These are phyloP conservation scores for Xylaria palmicola DNA, from an alignment of 495 filamentous ascomycete genomes.

Conservation along the genomic window DNA sequence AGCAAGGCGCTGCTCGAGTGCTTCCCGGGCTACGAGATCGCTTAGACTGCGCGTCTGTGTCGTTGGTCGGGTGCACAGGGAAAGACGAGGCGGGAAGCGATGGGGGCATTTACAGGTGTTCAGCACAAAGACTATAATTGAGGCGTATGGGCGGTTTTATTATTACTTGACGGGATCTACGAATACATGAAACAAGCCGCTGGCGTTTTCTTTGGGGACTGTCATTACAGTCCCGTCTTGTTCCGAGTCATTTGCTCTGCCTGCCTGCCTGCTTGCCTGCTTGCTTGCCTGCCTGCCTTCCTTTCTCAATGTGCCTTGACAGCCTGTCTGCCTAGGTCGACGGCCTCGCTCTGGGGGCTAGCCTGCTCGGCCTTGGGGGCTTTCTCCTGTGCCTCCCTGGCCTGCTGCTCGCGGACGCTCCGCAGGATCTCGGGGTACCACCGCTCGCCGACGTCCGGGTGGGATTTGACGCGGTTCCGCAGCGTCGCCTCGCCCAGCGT, in stretches of 20 bases:
- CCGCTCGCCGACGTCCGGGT: conserved; percentile 83
- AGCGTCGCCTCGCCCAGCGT: conserved; percentile 81
- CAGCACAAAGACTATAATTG: conserved; percentile 9
- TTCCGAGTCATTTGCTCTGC: not conserved
- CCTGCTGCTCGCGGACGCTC: conserved; percentile 48
- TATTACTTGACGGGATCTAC: conserved; percentile 7
- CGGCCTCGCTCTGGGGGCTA: conserved; percentile 21
- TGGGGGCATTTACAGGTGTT: conserved; percentile 18
- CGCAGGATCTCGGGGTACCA: conserved; percentile 76
- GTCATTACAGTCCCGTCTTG: not conserved
- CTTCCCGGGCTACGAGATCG: conserved; percentile 47
- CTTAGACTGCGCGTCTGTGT: no score
- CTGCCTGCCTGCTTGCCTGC: no score
- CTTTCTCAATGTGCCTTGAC: conserved; percentile 40
- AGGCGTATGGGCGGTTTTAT: conserved; percentile 11
- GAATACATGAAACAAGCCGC: conserved; percentile 7
- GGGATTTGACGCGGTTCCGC: conserved; percentile 83
- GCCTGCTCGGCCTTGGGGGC: conserved; percentile 22
- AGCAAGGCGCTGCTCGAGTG: conserved; percentile 51
- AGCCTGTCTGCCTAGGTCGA: conserved; percentile 25
- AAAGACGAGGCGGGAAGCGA: not conserved
- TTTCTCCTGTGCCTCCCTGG: conserved; percentile 29
- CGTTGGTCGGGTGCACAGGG: not conserved
- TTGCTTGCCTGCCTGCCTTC: no score
- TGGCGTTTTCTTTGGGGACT: not conserved